These are phyloP conservation scores for Tulasnella sp. DNA, from an alignment of 768 basidiomycete species.

Conservation along the genomic window DNA sequence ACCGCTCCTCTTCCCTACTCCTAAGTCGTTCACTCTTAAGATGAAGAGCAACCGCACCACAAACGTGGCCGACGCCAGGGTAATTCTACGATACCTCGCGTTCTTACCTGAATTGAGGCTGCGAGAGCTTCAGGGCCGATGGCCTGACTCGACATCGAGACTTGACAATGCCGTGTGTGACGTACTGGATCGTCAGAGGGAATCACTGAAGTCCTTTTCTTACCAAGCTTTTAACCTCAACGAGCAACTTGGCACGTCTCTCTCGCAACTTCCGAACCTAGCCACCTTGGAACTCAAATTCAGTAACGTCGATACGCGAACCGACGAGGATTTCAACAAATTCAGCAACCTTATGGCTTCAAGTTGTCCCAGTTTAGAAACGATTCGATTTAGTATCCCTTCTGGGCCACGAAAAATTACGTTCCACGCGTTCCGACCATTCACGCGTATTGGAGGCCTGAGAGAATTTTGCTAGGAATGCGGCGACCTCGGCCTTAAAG, in stretches of 20 bases:
- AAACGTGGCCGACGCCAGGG: background rate
- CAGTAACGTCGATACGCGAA: background rate
- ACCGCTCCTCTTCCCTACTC: background rate
- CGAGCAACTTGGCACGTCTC: background rate
- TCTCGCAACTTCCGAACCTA: background rate
- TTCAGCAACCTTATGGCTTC: background rate
- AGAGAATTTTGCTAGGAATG: background rate
- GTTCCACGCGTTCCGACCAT: background rate
- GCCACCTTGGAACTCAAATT: background rate
- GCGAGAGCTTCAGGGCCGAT: background rate
- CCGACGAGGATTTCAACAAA: background rate
- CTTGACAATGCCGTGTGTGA: background rate
- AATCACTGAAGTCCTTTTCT: background rate
- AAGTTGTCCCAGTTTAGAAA: background rate
- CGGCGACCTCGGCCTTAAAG: background rate
- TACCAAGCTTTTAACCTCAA: no score
- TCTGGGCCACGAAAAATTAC: background rate
- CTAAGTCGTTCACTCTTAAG: background rate
- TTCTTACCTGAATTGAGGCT: background rate
- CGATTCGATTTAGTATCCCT: background rate
- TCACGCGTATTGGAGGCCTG: background rate
- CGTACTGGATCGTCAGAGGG: background rate
- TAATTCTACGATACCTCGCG: background rate
- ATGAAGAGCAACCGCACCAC: background rate
- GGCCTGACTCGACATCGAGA: background rate